A percentile compares a stretch with the other conserved stretches of the same genome.
Conservation (phyloP, 1,139 yeast genomes). For the Candida sp. region DNA sequence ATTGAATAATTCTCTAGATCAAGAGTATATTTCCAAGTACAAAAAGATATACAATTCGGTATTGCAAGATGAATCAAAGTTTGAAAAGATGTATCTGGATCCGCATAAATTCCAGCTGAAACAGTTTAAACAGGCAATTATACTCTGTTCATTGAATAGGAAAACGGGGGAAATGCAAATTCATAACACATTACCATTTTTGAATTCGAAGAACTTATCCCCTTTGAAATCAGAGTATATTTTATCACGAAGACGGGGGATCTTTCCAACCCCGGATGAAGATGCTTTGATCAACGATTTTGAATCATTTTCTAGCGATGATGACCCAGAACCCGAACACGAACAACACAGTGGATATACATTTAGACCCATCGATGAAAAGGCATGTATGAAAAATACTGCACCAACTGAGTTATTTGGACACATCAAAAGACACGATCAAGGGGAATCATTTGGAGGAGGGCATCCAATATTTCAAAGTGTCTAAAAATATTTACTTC, state of each 20-base stretch:
- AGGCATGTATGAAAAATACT: not conserved
- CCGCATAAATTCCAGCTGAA: not conserved
- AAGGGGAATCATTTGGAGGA: conserved; percentile 1
- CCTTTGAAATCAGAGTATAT: conserved; percentile 6
- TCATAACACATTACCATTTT: conserved; percentile 15
- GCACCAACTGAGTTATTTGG: conserved; percentile 6
- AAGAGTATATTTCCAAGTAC: conserved; percentile 8
- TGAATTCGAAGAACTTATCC: conserved; percentile 9
- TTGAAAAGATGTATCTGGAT: not conserved
- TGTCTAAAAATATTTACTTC: too few relatives aligned
- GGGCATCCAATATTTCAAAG: conserved; percentile 6
- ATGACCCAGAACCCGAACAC: conserved; percentile 4
- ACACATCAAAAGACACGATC: conserved; percentile 3
- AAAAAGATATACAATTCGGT: conserved; percentile 8
- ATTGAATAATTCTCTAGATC: conserved; percentile 5
- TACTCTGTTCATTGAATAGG: conserved; percentile 30
- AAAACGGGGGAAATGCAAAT: conserved; percentile 26
- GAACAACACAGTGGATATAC: conserved; percentile 1
- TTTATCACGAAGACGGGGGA: conserved; percentile 3
- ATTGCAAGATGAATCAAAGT: conserved; percentile 7
- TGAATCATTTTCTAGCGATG: conserved; percentile 7
- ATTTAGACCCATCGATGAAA: conserved; percentile 2
- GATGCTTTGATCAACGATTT: conserved; percentile 8
- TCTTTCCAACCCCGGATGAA: conserved; percentile 3
- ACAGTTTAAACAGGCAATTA: conserved; percentile 10